phyloP scores from a whole-genome alignment of 345 rosid species.

The Pugionium cornutum region DNA sequence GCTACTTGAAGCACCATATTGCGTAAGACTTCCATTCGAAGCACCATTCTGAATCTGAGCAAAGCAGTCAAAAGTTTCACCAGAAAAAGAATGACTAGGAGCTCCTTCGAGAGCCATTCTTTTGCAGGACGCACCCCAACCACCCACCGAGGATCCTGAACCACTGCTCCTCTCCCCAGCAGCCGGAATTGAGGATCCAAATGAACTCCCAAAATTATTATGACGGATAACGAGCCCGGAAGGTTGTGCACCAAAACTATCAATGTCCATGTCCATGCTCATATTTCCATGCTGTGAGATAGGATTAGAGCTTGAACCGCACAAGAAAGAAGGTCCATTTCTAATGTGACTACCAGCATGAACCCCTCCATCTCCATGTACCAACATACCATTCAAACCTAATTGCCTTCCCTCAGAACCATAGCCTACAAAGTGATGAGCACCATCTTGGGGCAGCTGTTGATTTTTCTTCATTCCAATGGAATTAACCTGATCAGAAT shows the following conservation, averaged over 20 bases:
- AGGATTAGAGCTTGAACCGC: constrained; percentile 57
- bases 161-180: constrained; percentile 58
- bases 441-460: constrained; percentile 45
- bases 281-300: constrained; percentile 42
- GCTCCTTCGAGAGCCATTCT: constrained; percentile 88
- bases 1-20: constrained; percentile 56
- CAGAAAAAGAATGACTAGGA: constrained; percentile 57
- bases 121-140: constrained; percentile 85
- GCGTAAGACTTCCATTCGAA: constrained; percentile 44
- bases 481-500: constrained; percentile 48
- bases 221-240: constrained; percentile 42
- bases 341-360: constrained; percentile 47
- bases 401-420: constrained; percentile 55
- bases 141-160: constrained; percentile 56
- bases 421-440: constrained; percentile 42
- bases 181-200: constrained; percentile 56
- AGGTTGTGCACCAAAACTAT: constrained; percentile 40
- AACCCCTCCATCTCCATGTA: constrained; percentile 28
- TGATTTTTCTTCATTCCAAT: constrained; percentile 55
- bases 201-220: constrained; percentile 51
- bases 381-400: constrained; percentile 19
- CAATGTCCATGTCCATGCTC: constrained; percentile 45
- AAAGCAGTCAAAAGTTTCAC: constrained; percentile 55
- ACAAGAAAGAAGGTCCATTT: constrained; percentile 48
- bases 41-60: constrained; percentile 52